Evolutionary conservation across 2,329 filamentous ascomycete genomes (phyloP).

Genomic region (Fusarium sacchari): DNA sequence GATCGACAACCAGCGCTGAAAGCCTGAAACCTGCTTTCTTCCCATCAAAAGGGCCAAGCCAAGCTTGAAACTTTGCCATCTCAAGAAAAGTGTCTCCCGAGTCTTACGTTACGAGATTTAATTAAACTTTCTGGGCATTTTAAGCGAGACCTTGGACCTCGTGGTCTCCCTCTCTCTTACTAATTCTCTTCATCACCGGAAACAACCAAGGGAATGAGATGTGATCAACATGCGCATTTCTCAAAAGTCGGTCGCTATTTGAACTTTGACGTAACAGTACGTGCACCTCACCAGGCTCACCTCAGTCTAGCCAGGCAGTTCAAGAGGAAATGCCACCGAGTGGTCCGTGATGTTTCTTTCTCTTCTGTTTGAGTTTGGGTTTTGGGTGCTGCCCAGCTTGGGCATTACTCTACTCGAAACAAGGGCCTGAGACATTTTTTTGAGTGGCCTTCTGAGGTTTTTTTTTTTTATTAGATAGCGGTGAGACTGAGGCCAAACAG

Average conservation of each 20-base stretch:
- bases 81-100: background rate
- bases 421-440: conserved; percentile 11
- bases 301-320: background rate
- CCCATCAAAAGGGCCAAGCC: background rate
- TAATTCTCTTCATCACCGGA: background rate
- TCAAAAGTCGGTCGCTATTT: conserved; percentile 10
- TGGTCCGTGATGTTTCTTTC: conserved; percentile 13
- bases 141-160: conserved; percentile 1
- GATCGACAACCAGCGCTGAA: conserved; percentile 31
- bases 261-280: conserved; percentile 9
- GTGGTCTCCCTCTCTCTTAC: background rate
- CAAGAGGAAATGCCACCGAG: conserved; percentile 6
- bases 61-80: background rate
- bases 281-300: background rate
- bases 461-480: conserved; percentile 4
- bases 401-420: conserved; percentile 19
- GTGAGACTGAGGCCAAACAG: conserved; percentile 17
- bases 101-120: background rate
- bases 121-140: conserved; percentile 5
- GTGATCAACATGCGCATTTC: conserved; percentile 1
- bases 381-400: background rate
- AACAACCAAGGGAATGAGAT: conserved; percentile 18
- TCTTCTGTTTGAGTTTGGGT: background rate
- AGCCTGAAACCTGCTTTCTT: conserved; percentile 11
- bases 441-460: background rate